Base-by-base conservation (phyloP, 2,329 filamentous ascomycete species). In the Ambrosiella xylebori region DNA sequence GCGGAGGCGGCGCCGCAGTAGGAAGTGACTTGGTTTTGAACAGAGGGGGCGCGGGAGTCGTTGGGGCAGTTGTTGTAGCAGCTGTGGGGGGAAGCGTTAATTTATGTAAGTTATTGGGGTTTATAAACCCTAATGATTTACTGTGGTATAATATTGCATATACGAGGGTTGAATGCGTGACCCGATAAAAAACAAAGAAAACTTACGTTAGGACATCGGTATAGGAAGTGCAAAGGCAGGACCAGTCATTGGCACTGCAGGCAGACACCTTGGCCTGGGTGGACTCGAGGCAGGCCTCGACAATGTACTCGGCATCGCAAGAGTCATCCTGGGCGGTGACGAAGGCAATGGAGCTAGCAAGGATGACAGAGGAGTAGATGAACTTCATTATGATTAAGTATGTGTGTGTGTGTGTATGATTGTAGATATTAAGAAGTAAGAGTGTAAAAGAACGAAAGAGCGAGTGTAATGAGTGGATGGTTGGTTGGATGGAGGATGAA, bases 31-130 rank as follows among this genome's bases (percentile, higher is more conserved):
- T 73, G 69, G 63, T 68, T 65, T 54, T 67, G 62, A 63, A 68
- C 69, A 17, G 65, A 57, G 56, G 63, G 57, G 61, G 64, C 67
- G 51, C 71, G 69, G 55, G 65, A 1, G 66, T 78, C 75, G 64
- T 73, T 68, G 65, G 76, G 76, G 70, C 76, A 78, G 73, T 78
- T 78, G 71, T 76, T 76, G 70, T 71, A 78, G 74, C 76, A 78
- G 61, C 74, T 75, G 47, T 51, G 2, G 11, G 9, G 9, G 17
- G 13, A 12, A 17, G 13, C 13, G n/a, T 36, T 36, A 53, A 13
- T 17, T 41, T 41, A 41, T 27, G 27, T 4, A 41, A 41, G n/a
- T 12, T 6, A 7, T 41, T 41, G 49, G 39, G 45, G 17, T 12
- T 12, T 56, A 15, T 8, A 49, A n/a, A 36, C 19, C 47, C 19